Base-by-base conservation (phyloP, 352 stramenopile species). In the Globisporangium yorkense region DNA sequence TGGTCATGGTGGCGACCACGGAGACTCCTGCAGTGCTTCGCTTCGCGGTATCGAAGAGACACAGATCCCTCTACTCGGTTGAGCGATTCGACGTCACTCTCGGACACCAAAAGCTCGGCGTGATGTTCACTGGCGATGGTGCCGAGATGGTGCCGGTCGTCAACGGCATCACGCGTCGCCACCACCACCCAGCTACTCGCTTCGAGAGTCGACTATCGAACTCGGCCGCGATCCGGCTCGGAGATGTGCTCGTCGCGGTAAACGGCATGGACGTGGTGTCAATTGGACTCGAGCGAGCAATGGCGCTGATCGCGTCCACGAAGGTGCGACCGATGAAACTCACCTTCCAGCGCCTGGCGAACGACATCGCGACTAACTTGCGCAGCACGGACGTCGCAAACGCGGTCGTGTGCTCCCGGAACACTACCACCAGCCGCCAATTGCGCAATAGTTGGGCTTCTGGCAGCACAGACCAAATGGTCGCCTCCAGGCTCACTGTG, bases 161-260 rank as follows among this genome's bases (percentile, higher is more conserved):
- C 15, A 75, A 69, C 48, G 59, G 67, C 24, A 56, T 82, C 46
- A 12, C 40, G 44, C 59, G 20, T 56, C 27, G 18, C 3, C 49
- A 41, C 18, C 29, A 24, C 48, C n/a, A 18, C 12, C 41, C 7
- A 33, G 46, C 39, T 39, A 57, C 18, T 37, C 50, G 45, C 5
- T 27, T 54, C 20, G 29, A 33, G 15, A 39, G 31, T 48, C 24
- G 46, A 1, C 20, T 35, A 16, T 20, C 39, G 15, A 39, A 54
- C 39, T 16, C 54, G 13, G 35, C 48, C 49, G 60, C 59, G 0
- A 48, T 77, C 49, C 70, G 51, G 7, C 52, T 75, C 2, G 75
- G 80, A 2, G 77, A 89, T 33, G 59, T 87, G 31, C 68, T 88
- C 16, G 67, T 82, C 13, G 75, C 69, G 35, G 75, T 87, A 10